Conservation (phyloP, 2,329 filamentous ascomycete species). For the Scedosporium boydii region DNA sequence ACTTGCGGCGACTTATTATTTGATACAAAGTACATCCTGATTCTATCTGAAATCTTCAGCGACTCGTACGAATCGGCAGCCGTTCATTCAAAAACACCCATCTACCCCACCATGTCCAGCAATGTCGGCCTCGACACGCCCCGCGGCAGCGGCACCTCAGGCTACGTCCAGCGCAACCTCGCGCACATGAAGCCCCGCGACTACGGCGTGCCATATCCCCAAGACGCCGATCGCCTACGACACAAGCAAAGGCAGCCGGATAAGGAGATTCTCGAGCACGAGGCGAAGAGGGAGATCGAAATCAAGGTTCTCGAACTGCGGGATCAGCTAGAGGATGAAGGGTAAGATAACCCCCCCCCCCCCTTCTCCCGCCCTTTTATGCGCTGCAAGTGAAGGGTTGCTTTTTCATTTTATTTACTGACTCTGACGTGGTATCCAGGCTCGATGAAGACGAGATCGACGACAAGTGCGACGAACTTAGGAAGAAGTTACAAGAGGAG, state of each 20-base stretch:
- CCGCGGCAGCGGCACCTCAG: conserved; percentile 88
- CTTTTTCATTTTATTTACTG: background rate
- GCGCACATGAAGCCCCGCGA: conserved; percentile 83
- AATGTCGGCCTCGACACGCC: conserved; percentile 96
- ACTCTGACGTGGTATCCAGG: conserved; percentile 26
- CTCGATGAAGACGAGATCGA: conserved; percentile 90
- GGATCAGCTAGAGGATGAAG: conserved; percentile 86
- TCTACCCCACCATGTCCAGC: conserved; percentile 60
- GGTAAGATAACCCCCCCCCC: conserved; percentile 37
- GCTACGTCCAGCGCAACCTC: conserved; percentile 93
- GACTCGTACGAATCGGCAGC: background rate
- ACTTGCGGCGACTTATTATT: background rate
- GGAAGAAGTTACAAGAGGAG: conserved; percentile 29
- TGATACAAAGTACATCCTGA: too few species aligned
- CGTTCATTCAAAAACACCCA: background rate
- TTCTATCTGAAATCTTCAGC: background rate
- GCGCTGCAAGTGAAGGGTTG: too few species aligned
- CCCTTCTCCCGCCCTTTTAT: too few species aligned
- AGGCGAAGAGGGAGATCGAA: conserved; percentile 82
- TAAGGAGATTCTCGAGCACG: conserved; percentile 87
- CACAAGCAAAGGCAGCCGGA: conserved; percentile 80
- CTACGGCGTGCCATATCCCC: conserved; percentile 65
- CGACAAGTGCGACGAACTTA: conserved; percentile 34
- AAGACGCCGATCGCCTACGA: conserved; percentile 57
- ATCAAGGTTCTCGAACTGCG: conserved; percentile 86